Percentiles rank a stretch among this genome's conserved stretches.
phyloP scores from a whole-genome alignment of 169 alveolate species.

The Eimeria maxima region DNA sequence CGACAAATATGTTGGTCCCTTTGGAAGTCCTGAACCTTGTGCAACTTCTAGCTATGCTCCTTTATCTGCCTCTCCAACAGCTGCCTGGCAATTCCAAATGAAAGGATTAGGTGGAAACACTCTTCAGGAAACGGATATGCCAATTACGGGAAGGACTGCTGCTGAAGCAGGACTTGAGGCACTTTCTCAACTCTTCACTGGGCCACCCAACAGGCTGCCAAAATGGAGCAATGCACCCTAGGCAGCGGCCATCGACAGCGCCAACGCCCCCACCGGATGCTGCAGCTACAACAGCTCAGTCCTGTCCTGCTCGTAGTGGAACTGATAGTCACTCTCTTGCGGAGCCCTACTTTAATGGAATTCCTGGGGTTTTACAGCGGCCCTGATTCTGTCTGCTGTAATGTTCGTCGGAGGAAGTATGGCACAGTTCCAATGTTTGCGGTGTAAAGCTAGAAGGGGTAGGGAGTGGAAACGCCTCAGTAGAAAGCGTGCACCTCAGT shows the following conservation, averaged over 20 bases:
- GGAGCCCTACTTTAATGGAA: background rate
- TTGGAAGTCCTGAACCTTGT: background rate
- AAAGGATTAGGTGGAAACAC: background rate
- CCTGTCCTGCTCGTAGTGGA: background rate
- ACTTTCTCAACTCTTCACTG: background rate
- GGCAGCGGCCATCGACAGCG: background rate
- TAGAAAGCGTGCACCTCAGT: no score
- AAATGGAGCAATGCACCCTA: background rate
- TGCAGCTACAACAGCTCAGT: background rate
- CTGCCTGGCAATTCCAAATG: no score
- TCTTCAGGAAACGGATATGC: background rate
- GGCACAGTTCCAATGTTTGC: no score
- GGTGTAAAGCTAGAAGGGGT: background rate
- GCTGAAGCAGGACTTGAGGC: background rate
- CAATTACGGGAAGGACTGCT: background rate
- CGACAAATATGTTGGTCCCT: no score
- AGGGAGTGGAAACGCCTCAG: no score
- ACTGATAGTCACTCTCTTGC: background rate
- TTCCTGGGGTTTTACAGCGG: background rate
- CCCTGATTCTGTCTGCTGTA: background rate
- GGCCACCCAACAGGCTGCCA: background rate
- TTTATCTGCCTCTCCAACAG: background rate
- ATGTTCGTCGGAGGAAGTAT: no score
- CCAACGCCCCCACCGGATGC: background rate
- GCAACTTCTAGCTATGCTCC: no score